These are phyloP conservation scores for Beverwykella pulmonaria DNA, from an alignment of 495 filamentous ascomycete genomes.

Conservation along the genomic window DNA sequence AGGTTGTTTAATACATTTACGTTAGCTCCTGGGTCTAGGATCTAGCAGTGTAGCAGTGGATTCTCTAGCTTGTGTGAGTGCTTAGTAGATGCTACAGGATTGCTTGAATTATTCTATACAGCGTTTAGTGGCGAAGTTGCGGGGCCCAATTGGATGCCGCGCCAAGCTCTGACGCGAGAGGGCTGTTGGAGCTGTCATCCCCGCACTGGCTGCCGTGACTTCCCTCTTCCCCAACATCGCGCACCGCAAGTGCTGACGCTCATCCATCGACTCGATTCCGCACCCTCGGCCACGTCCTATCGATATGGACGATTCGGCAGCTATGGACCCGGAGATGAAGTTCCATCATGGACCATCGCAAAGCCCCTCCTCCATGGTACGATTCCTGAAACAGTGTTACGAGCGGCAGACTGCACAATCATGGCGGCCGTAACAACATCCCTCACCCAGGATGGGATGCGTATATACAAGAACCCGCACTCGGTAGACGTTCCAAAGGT, in stretches of 20 bases:
- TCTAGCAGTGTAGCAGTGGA: too few species aligned
- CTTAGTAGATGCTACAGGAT: too few species aligned
- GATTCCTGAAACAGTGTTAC: not conserved
- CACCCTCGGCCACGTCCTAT: not conserved
- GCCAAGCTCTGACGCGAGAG: too few species aligned
- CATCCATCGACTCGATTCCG: constrained; percentile 4
- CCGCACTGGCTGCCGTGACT: not conserved
- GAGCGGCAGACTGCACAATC: not conserved
- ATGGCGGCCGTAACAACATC: constrained; percentile 14
- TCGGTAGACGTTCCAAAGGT: constrained; percentile 35
- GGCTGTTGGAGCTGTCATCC: too few species aligned
- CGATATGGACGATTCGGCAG: not conserved
- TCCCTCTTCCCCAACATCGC: not conserved
- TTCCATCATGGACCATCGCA: not conserved
- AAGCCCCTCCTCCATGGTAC: not conserved
- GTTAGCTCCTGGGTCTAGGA: too few species aligned
- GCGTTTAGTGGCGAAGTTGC: too few species aligned
- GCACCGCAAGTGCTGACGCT: not conserved
- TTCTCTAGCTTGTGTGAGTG: too few species aligned
- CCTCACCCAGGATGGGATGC: constrained; percentile 13
- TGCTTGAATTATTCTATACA: too few species aligned
- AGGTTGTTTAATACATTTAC: too few species aligned
- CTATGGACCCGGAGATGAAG: not conserved
- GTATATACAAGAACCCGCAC: constrained; percentile 18
- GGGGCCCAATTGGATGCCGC: too few species aligned